Conservation (phyloP, 805 yeast genomes). For the Lachancea quebecensis region DNA sequence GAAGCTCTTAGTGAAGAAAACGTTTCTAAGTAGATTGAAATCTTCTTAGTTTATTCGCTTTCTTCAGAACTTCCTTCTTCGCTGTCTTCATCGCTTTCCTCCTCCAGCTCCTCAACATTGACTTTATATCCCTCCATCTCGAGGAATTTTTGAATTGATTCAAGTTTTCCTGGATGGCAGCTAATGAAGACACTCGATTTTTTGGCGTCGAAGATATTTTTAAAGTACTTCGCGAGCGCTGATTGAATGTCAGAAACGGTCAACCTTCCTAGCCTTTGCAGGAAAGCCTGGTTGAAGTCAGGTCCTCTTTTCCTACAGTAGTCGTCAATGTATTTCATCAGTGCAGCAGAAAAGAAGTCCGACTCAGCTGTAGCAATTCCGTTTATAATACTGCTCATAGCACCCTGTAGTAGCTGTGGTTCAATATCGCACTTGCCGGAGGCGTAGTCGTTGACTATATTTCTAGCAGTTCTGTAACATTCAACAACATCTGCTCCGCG, state of each 20-base stretch:
- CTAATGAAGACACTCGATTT: conserved; percentile 59
- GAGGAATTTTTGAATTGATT: conserved; percentile 42
- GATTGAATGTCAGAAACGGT: conserved; percentile 36
- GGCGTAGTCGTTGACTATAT: conserved; percentile 56
- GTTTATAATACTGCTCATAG: conserved; percentile 70
- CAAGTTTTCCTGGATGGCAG: conserved; percentile 61
- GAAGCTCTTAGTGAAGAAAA: too few relatives aligned
- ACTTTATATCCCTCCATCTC: conserved; percentile 52
- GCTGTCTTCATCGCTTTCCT: conserved; percentile 27
- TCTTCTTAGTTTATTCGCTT: neutral
- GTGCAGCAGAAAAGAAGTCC: conserved; percentile 60
- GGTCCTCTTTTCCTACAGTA: conserved; percentile 67
- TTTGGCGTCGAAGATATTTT: conserved; percentile 53
- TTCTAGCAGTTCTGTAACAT: conserved; percentile 52
- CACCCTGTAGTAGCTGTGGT: conserved; percentile 54
- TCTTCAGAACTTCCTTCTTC: neutral
- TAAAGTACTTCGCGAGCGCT: conserved; percentile 50
- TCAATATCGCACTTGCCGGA: conserved; percentile 51
- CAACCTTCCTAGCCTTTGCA: conserved; percentile 46
- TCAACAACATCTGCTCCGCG: conserved; percentile 78
- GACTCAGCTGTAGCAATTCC: conserved; percentile 61
- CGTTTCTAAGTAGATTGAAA: too few relatives aligned
- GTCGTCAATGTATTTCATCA: conserved; percentile 56
- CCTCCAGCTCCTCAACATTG: conserved; percentile 45
- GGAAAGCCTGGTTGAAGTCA: conserved; percentile 46